phyloP scores from a whole-genome alignment of 352 stramenopile species.

The Phytophthora pisi region DNA sequence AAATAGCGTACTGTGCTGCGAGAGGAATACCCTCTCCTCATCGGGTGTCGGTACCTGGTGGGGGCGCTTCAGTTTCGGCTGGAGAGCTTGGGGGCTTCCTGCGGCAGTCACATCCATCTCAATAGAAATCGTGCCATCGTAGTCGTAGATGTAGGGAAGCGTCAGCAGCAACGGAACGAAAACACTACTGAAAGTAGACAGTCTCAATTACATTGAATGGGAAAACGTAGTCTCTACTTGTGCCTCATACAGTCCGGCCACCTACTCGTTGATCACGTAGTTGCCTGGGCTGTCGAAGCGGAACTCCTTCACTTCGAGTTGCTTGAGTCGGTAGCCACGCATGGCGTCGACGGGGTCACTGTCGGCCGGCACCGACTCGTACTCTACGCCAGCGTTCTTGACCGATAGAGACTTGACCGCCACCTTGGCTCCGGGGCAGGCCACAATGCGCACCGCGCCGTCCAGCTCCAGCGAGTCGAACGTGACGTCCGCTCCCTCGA shows the following conservation, averaged over 20 bases:
- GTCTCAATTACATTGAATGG: conserved; percentile 11
- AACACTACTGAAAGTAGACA: neutral
- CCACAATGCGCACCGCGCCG: conserved; percentile 54
- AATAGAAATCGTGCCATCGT: neutral
- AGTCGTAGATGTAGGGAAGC: neutral
- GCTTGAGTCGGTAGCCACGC: conserved; percentile 60
- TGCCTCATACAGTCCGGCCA: neutral
- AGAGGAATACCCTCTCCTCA: conserved; percentile 35
- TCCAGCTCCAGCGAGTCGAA: conserved; percentile 52
- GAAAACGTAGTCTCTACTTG: conserved; percentile 18
- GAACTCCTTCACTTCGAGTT: conserved; percentile 47
- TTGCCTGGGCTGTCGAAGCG: conserved; percentile 49
- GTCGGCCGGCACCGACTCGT: conserved; percentile 28
- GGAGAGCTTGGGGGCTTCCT: conserved; percentile 20
- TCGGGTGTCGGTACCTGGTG: conserved; percentile 28
- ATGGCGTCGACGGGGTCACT: conserved; percentile 53
- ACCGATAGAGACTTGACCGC: conserved; percentile 48
- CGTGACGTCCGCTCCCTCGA: conserved; percentile 50
- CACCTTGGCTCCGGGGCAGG: conserved; percentile 50
- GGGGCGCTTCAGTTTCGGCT: conserved; percentile 15
- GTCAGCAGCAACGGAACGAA: no score
- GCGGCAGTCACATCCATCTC: conserved; percentile 46
- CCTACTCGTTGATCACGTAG: conserved; percentile 55
- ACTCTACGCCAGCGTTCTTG: conserved; percentile 56
- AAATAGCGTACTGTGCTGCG: conserved; percentile 57